phyloP scores from a whole-genome alignment of 768 basidiomycete species.

The Phaeotremella skinneri region DNA sequence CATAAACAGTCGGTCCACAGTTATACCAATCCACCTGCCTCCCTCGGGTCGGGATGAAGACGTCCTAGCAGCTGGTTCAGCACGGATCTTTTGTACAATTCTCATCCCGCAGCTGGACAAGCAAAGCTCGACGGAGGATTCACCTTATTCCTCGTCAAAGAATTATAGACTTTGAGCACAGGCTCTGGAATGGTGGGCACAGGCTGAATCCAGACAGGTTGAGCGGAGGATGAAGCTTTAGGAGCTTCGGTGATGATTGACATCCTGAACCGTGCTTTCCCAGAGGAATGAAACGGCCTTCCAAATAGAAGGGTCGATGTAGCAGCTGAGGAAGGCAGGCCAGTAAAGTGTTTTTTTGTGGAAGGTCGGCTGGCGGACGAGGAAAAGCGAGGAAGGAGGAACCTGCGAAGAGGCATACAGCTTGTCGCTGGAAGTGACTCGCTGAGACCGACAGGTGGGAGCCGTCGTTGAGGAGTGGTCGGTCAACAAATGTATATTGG shows the following conservation, averaged over 20 bases:
- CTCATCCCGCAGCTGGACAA: neutral
- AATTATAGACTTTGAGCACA: conserved; percentile 82
- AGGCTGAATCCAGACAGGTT: conserved; percentile 59
- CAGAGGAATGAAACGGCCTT: too few species aligned
- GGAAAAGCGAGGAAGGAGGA: neutral
- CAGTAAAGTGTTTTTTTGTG: too few species aligned
- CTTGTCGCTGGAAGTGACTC: too few species aligned
- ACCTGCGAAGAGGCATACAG: too few species aligned
- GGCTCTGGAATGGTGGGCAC: conserved; percentile 60
- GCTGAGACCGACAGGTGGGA: too few species aligned
- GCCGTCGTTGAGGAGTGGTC: too few species aligned
- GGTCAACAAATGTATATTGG: too few species aligned
- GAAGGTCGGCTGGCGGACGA: neutral
- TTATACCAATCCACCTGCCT: conserved; percentile 77
- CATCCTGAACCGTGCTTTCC: conserved; percentile 18
- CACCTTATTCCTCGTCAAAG: conserved; percentile 86
- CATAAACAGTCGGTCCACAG: conserved; percentile 98
- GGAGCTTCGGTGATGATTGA: conserved; percentile 29
- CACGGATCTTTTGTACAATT: neutral
- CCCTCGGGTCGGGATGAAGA: conserved; percentile 62
- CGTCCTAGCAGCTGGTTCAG: conserved; percentile 57
- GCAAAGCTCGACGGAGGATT: conserved; percentile 22
- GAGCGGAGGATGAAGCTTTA: conserved; percentile 32
- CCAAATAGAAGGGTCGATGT: neutral
- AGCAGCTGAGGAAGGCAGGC: too few species aligned